Conservation (phyloP, 2,329 filamentous ascomycete genomes). For the Keithomyces neogunnii region DNA sequence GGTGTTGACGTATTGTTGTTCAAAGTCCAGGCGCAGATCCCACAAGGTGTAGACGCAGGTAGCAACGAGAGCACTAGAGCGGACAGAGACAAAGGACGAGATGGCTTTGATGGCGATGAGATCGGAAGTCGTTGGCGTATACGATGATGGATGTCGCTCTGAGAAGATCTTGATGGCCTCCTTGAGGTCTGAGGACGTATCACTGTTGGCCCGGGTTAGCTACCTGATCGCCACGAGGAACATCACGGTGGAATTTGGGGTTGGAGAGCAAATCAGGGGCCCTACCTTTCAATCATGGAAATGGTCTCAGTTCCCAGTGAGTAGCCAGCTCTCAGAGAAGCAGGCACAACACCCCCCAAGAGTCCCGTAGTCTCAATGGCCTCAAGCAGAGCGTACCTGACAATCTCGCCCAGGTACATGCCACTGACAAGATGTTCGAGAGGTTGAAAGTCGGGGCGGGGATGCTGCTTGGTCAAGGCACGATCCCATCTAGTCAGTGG, state of each 20-base stretch:
- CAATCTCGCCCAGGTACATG: slow-evolving; percentile 59
- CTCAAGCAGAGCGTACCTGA: slow-evolving; percentile 48
- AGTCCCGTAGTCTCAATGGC: slow-evolving; percentile 46
- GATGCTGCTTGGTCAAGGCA: slow-evolving; percentile 41
- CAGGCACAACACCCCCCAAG: slow-evolving; percentile 48
- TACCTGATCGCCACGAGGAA: neutral
- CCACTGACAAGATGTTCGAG: slow-evolving; percentile 56
- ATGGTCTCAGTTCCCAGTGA: slow-evolving; percentile 53
- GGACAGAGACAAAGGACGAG: slow-evolving; percentile 44
- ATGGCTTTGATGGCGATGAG: slow-evolving; percentile 43
- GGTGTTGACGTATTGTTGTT: slow-evolving; percentile 25
- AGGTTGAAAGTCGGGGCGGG: slow-evolving; percentile 52
- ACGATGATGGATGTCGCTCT: slow-evolving; percentile 37
- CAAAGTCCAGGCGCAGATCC: slow-evolving; percentile 43
- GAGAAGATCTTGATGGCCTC: slow-evolving; percentile 40
- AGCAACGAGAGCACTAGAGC: slow-evolving; percentile 52
- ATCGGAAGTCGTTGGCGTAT: slow-evolving; percentile 35
- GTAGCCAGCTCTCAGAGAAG: slow-evolving; percentile 43
- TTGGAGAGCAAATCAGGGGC: neutral
- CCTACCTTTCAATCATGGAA: slow-evolving; percentile 49
- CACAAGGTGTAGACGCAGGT: slow-evolving; percentile 51
- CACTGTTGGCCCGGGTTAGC: slow-evolving; percentile 23
- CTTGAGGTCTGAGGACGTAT: slow-evolving; percentile 32
- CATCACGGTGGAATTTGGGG: neutral
- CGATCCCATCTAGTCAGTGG: slow-evolving; percentile 55